phyloP scores from a whole-genome alignment of 1,284 basidiomycete genomes.

The Laetiporus sulphureus region DNA sequence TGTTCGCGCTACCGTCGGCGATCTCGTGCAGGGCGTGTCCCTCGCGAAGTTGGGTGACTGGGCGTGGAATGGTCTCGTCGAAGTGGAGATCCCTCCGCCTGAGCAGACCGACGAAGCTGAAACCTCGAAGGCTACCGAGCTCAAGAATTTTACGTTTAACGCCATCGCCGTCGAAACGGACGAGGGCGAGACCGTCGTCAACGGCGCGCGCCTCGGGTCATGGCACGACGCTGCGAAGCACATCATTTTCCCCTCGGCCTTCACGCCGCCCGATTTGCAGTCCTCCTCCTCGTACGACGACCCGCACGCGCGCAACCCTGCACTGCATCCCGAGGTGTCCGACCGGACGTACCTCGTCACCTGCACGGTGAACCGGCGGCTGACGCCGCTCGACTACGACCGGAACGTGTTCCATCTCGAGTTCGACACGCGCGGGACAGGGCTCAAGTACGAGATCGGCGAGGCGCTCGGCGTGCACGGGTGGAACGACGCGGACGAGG shows the following conservation, averaged over 20 bases:
- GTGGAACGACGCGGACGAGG: conserved; percentile 92
- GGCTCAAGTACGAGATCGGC: conserved; percentile 92
- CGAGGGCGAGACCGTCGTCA: conserved; percentile 48
- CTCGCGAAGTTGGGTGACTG: conserved; percentile 41
- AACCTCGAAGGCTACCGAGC: conserved; percentile 22
- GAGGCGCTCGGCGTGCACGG: conserved; percentile 97
- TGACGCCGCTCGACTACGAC: conserved; percentile 94
- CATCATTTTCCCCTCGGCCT: conserved; percentile 82
- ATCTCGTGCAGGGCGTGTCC: conserved; percentile 34
- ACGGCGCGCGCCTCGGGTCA: conserved; percentile 55
- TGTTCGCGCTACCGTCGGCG: conserved; percentile 36
- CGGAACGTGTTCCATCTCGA: conserved; percentile 99
- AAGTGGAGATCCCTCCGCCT: conserved; percentile 35
- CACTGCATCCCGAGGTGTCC: conserved; percentile 78
- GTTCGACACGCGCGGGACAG: conserved; percentile 89
- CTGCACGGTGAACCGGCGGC: conserved; percentile 89
- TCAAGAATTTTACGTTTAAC: conserved; percentile 64
- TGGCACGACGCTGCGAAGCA: conserved; percentile 92
- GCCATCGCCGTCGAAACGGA: conserved; percentile 57
- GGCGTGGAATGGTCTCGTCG: conserved; percentile 54
- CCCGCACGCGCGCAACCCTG: conserved; percentile 53
- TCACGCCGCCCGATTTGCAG: conserved; percentile 41
- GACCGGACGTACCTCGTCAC: conserved; percentile 94
- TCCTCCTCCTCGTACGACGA: conserved; percentile 30
- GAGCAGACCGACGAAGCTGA: conserved; percentile 16